phyloP scores from a whole-genome alignment of 139 green algal genomes.

The Micractinium conductrix region DNA sequence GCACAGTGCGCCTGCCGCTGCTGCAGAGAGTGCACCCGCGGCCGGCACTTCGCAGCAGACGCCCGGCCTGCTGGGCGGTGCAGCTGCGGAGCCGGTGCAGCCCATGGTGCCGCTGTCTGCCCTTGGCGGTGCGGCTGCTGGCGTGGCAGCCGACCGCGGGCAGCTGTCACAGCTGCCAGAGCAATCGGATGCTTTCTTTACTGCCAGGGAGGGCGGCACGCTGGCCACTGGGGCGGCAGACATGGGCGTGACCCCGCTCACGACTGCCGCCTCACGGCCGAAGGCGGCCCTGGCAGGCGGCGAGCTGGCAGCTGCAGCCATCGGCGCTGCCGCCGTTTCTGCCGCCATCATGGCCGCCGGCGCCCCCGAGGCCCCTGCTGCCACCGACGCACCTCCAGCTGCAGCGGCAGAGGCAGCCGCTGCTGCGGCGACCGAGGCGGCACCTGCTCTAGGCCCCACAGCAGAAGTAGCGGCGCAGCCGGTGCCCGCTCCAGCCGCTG shows the following conservation, averaged over 20 bases:
- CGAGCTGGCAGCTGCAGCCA: neutral
- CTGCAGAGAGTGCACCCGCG: neutral
- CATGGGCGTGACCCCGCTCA: neutral
- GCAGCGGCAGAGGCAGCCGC: neutral
- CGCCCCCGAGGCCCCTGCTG: too few species aligned
- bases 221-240: neutral
- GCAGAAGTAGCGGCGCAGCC: neutral
- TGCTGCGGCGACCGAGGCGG: neutral
- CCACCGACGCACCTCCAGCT: too few species aligned
- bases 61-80: constrained; percentile 10
- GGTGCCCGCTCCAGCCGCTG: neutral
- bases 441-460: neutral
- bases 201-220: constrained; percentile 15
- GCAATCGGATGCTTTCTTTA: constrained; percentile 3
- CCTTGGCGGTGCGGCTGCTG: neutral
- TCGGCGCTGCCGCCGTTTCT: neutral
- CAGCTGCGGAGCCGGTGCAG: neutral
- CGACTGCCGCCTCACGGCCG: constrained; percentile 16
- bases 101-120: constrained; percentile 19
- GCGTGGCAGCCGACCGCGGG: neutral
- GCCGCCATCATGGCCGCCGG: neutral
- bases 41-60: neutral
- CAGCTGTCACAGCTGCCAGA: neutral
- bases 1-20: neutral
- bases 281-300: neutral